A percentile compares a stretch with the other conserved stretches of the same genome.
These are phyloP conservation scores for Myrica gale DNA, from an alignment of 306 rosid genomes.

Conservation along the genomic window DNA sequence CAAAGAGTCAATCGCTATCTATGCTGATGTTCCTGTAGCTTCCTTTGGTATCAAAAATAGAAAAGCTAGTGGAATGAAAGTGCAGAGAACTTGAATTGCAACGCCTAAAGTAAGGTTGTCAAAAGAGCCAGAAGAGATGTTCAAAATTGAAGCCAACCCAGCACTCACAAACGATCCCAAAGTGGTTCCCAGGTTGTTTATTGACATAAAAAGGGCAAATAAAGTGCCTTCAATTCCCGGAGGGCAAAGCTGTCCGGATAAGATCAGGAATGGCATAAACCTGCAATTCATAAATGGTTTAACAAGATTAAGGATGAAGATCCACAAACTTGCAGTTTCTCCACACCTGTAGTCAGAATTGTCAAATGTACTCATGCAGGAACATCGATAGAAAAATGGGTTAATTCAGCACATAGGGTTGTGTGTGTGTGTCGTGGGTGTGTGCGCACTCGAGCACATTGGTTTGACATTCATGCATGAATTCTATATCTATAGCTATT, in stretches of 20 bases:
- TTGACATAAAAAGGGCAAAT: slow-evolving; percentile 88
- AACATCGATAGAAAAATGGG: slow-evolving; percentile 7
- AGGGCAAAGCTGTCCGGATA: slow-evolving; percentile 85
- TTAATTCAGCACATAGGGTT: neutral
- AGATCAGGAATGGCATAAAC: slow-evolving; percentile 83
- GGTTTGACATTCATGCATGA: slow-evolving; percentile 11
- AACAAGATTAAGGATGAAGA: neutral
- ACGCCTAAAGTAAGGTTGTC: slow-evolving; percentile 69
- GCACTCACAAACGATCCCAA: slow-evolving; percentile 72
- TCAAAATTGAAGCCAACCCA: slow-evolving; percentile 65
- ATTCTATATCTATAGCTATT: neutral
- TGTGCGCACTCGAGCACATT: neutral
- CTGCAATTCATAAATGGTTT: slow-evolving; percentile 42
- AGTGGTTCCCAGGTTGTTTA: slow-evolving; percentile 72
- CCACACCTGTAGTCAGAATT: neutral
- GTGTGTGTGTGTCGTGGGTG: neutral
- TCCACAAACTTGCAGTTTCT: slow-evolving; percentile 13
- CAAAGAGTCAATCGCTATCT: slow-evolving; percentile 28
- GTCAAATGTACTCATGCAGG: slow-evolving; percentile 3
- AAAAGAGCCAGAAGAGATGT: slow-evolving; percentile 73
- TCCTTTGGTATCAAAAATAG: slow-evolving; percentile 80
- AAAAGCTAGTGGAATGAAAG: slow-evolving; percentile 66
- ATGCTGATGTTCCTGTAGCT: slow-evolving; percentile 68
- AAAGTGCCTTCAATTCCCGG: slow-evolving; percentile 92
- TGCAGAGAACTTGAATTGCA: slow-evolving; percentile 56